These are phyloP conservation scores for Pleoardoris graminearum DNA, from an alignment of 2,329 filamentous ascomycete species.

Conservation along the genomic window DNA sequence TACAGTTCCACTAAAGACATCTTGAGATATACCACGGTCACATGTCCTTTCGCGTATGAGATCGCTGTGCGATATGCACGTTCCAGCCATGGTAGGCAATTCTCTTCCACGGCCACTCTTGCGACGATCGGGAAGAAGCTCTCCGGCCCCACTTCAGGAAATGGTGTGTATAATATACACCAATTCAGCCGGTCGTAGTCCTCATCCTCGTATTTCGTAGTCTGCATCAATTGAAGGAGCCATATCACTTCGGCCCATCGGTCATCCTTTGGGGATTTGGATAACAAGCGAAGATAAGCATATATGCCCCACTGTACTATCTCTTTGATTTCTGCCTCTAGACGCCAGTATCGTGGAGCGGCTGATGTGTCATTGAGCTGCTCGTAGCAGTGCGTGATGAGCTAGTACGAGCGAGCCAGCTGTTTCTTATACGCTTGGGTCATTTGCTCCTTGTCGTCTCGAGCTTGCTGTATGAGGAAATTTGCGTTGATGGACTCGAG, in stretches of 20 bases:
- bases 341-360: conserved; percentile 2
- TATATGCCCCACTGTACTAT: background rate
- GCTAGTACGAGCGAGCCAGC: background rate
- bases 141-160: no score
- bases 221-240: no score
- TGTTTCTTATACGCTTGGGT: background rate
- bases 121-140: background rate
- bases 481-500: background rate
- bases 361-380: background rate
- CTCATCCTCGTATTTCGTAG: no score
- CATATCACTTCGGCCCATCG: background rate
- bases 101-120: background rate
- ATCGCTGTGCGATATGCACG: conserved; percentile 4
- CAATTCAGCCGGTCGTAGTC: no score
- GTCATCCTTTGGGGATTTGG: background rate
- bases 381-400: background rate
- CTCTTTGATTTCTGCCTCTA: background rate
- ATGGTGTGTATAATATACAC: no score
- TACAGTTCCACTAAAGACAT: background rate
- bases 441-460: background rate
- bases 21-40: conserved; percentile 1
- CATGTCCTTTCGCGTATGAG: background rate
- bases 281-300: background rate
- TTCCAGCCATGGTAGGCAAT: background rate
- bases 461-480: background rate